A percentile compares a stretch with the other conserved stretches of the same genome.
These are phyloP conservation scores for Citrus maxima DNA, from an alignment of 345 rosid species.

Conservation along the genomic window DNA sequence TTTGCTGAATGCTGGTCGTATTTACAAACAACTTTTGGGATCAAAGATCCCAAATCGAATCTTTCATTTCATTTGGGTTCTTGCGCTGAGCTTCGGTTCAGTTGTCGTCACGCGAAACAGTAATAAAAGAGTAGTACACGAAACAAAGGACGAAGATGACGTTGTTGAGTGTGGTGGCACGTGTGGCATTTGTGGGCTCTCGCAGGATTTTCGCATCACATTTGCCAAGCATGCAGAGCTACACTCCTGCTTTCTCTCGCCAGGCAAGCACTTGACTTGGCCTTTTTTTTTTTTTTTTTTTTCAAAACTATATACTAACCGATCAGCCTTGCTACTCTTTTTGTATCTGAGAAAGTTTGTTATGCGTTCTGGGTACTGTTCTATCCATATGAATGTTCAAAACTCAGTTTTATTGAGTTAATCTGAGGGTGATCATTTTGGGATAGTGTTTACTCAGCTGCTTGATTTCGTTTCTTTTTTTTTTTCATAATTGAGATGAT, in stretches of 20 bases:
- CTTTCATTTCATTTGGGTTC: not conserved
- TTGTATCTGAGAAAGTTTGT: not conserved
- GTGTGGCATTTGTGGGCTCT: slow-evolving; percentile 10
- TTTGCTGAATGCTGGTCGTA: too few species aligned
- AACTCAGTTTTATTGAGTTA: not conserved
- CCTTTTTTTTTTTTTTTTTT: too few species aligned
- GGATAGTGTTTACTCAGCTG: not conserved
- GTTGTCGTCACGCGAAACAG: not conserved
- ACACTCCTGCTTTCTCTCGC: slow-evolving; percentile 16
- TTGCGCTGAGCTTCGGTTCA: not conserved
- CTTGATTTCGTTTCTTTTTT: not conserved
- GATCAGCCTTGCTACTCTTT: not conserved
- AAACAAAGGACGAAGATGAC: not conserved
- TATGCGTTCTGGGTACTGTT: not conserved
- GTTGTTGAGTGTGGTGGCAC: slow-evolving; percentile 2
- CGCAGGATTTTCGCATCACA: slow-evolving; percentile 10
- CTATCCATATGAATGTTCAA: not conserved
- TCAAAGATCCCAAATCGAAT: not conserved
- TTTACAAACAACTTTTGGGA: too few species aligned
- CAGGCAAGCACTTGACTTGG: slow-evolving; percentile 8
- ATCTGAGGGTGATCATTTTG: not conserved
- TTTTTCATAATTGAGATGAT: not conserved
- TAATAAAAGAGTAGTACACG: not conserved
- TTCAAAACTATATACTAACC: not conserved
- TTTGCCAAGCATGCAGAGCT: slow-evolving; percentile 27